phyloP scores from a whole-genome alignment of 257 asterid genomes.

The Rubia yunnanensis region DNA sequence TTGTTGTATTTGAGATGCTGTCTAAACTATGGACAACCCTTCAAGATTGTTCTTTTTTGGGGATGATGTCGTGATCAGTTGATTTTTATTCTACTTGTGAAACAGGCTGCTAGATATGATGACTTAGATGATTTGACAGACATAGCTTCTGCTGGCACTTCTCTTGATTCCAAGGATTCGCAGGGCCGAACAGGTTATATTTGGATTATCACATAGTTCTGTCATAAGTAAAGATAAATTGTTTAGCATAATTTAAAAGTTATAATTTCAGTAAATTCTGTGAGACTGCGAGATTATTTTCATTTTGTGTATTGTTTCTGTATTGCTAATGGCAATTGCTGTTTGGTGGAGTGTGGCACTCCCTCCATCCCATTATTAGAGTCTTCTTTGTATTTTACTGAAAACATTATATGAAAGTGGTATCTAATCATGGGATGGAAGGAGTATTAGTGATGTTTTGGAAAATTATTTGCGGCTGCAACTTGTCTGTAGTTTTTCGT shows the following conservation, averaged over 20 bases:
- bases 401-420: not conserved
- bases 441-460: not conserved
- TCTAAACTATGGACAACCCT: not conserved
- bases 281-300: not conserved
- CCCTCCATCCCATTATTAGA: too few species aligned
- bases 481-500: not conserved
- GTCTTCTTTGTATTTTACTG: not conserved
- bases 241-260: not conserved
- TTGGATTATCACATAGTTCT: not conserved
- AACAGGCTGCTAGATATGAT: conserved; percentile 79
- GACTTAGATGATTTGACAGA: conserved; percentile 57
- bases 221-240: not conserved
- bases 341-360: not conserved
- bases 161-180: conserved; percentile 64
- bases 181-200: conserved; percentile 71
- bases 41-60: conserved; percentile 6
- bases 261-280: not conserved
- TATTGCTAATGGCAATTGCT: not conserved
- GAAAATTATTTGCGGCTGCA: not conserved
- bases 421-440: too few species aligned
- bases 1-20: not conserved
- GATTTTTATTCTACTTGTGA: not conserved
- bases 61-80: not conserved
- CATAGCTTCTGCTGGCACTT: conserved; percentile 50
- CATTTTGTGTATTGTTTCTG: not conserved